Percentiles rank a stretch among this genome's conserved stretches.
phyloP scores from a whole-genome alignment of 495 filamentous ascomycete species.

The Xanthoparmelia taractica region DNA sequence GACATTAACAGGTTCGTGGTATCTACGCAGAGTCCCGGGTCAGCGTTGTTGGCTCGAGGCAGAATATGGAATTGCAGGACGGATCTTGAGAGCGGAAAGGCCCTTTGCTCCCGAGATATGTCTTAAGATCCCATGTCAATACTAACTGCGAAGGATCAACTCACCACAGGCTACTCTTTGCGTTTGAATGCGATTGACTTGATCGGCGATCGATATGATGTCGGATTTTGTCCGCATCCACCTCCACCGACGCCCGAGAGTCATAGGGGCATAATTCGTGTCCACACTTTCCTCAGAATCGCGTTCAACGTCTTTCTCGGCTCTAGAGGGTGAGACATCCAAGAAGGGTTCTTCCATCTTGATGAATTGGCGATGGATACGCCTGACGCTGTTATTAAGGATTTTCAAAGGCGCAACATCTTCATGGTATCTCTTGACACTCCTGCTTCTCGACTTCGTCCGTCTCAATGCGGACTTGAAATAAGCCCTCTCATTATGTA shows the following conservation, averaged over 20 bases:
- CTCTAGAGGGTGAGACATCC: constrained; percentile 6
- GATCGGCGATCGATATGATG: constrained; percentile 22
- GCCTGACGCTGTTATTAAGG: constrained; percentile 20
- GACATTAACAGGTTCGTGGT: constrained; percentile 21
- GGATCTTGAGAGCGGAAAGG: too few species aligned
- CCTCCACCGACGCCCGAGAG: constrained; percentile 16
- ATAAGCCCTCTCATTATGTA: constrained; percentile 25
- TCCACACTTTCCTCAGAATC: constrained; percentile 10
- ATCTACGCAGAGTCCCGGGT: background rate
- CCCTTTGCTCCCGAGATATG: too few species aligned
- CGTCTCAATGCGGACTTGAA: constrained; percentile 24
- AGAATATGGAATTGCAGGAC: too few species aligned
- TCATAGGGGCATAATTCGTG: constrained; percentile 22
- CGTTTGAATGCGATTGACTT: constrained; percentile 26
- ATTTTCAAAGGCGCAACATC: constrained; percentile 21
- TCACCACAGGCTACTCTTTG: constrained; percentile 22
- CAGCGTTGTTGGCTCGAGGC: too few species aligned
- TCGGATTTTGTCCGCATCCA: constrained; percentile 25
- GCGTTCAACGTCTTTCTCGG: constrained; percentile 23
- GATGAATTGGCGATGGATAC: constrained; percentile 18
- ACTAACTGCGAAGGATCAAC: too few species aligned
- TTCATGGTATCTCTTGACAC: constrained; percentile 16
- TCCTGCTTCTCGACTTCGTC: constrained; percentile 20
- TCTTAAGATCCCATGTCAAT: too few species aligned
- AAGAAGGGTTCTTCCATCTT: constrained; percentile 23